Evolutionary conservation across 495 filamentous ascomycete species (phyloP).

Genomic region (Hypoxylon rickii): DNA sequence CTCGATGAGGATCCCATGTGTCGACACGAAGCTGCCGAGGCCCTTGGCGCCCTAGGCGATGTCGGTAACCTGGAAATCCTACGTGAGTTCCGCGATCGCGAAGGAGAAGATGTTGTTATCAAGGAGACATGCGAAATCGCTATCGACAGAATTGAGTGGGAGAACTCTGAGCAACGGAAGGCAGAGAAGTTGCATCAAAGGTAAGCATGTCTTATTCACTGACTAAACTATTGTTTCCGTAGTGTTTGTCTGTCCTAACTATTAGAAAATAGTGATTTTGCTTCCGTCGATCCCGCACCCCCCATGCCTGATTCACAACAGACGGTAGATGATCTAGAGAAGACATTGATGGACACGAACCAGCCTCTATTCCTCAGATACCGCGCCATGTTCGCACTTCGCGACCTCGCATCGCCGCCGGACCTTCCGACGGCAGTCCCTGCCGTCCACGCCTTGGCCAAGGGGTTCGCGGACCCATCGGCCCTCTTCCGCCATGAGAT

Average conservation of each 20-base stretch:
- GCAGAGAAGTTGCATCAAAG: slow-evolving; percentile 77
- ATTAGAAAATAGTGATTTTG: slow-evolving; percentile 71
- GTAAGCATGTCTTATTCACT: slow-evolving; percentile 49
- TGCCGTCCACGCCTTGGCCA: slow-evolving; percentile 83
- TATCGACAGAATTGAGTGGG: slow-evolving; percentile 92
- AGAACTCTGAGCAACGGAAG: slow-evolving; percentile 71
- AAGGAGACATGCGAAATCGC: slow-evolving; percentile 96
- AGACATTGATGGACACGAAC: slow-evolving; percentile 74
- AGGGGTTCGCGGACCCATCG: slow-evolving; percentile 81
- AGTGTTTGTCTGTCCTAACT: slow-evolving; percentile 20
- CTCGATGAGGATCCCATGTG: slow-evolving; percentile 87
- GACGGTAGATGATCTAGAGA: slow-evolving; percentile 76
- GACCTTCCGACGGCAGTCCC: slow-evolving; percentile 84
- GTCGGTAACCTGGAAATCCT: slow-evolving; percentile 71
- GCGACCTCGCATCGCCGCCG: slow-evolving; percentile 89
- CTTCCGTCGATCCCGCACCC: slow-evolving; percentile 93
- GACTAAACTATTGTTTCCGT: slow-evolving; percentile 2
- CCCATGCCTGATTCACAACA: slow-evolving; percentile 69
- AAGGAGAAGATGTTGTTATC: slow-evolving; percentile 75
- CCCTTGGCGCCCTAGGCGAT: slow-evolving; percentile 85
- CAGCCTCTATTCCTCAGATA: slow-evolving; percentile 89
- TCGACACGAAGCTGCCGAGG: slow-evolving; percentile 95
- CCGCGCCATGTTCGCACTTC: slow-evolving; percentile 95
- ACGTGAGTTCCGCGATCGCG: slow-evolving; percentile 69
- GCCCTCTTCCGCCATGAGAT: slow-evolving; percentile 98